Evolutionary conservation across 2,329 filamentous ascomycete genomes (phyloP), one percentile per base, ranked within the genome.

Genomic region (Ceratocystis ficicola): DNA sequence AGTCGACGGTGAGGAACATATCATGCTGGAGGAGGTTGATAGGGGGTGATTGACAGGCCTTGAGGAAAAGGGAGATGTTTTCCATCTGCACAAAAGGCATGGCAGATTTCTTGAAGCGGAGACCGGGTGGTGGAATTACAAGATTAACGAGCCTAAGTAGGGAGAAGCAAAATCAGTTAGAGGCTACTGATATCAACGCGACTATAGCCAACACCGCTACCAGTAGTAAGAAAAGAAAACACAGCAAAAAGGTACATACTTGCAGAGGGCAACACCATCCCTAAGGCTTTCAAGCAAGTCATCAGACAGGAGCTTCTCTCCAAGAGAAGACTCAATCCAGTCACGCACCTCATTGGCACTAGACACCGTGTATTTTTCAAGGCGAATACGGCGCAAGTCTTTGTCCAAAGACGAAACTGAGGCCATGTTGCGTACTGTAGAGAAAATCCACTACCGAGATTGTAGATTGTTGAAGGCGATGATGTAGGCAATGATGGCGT

Each of bases 31-130:
- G 91, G 68, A 99, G 85, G 75, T 86, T 92, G 64, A 99, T 79
- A 0, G 94, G 94, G 30, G 89, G 84, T 63, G 83, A 79, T 76
- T 96, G 89, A 78, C 92, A 95, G 68, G 90, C 91, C 72, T 84
- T 86, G 65, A 99, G 84, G 77, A 96, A 99, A 73, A 95, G 90
- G 3, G 92, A 95, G 73, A 99, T 96, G 74, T 99, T 99, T 76
- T 99, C 94, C 92, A 97, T 97, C 76, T 99, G 94, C 50, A 97
- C 93, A 74, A 99, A 99, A 0, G 94, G 94, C 93, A 97, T 97
- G 50, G 85, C 78, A 0, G 92, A 96, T 73, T 87, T 81, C 77
- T 97, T 97, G 82, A 88, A 97, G 75, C 87, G 90, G 76, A 96
- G 83, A 41, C 87, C 87, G 0, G 89, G 89, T 17, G 86, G 83